Evolutionary conservation across 2,329 filamentous ascomycete genomes (phyloP).

Genomic region (Sclerotinia spermophila): DNA sequence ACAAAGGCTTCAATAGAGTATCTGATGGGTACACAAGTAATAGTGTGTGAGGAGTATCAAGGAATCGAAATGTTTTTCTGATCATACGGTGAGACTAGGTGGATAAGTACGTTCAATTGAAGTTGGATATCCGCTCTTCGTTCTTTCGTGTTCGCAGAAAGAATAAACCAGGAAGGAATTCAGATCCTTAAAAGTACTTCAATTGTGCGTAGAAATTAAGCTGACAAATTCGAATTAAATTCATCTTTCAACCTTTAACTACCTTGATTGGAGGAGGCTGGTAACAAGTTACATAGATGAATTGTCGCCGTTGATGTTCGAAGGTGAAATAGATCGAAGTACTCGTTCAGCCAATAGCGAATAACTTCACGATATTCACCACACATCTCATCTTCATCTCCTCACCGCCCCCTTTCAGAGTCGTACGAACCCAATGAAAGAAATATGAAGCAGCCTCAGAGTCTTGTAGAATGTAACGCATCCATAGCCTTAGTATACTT

Average conservation of each 20-base stretch:
- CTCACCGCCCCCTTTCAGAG: background rate
- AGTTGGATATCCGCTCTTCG: background rate
- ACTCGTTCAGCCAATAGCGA: background rate
- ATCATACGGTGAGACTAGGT: background rate
- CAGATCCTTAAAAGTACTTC: background rate
- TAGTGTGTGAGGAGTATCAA: background rate
- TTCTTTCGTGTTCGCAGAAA: background rate
- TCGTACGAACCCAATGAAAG: background rate
- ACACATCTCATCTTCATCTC: background rate
- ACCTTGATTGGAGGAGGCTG: background rate
- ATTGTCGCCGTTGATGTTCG: background rate
- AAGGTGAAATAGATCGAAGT: background rate
- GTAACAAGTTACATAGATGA: background rate
- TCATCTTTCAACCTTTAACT: background rate
- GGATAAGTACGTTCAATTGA: background rate
- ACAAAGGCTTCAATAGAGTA: background rate
- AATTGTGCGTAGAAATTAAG: background rate
- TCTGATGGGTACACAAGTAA: background rate
- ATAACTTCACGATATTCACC: background rate
- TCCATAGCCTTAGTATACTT: background rate
- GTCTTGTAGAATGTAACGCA: background rate
- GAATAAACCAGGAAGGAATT: background rate
- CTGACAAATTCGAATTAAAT: background rate
- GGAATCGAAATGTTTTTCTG: background rate
- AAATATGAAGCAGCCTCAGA: fast-evolving